Percentiles rank a stretch among this genome's conserved stretches.
Conservation (phyloP, 306 rosid species). For the Malus asiatica region DNA sequence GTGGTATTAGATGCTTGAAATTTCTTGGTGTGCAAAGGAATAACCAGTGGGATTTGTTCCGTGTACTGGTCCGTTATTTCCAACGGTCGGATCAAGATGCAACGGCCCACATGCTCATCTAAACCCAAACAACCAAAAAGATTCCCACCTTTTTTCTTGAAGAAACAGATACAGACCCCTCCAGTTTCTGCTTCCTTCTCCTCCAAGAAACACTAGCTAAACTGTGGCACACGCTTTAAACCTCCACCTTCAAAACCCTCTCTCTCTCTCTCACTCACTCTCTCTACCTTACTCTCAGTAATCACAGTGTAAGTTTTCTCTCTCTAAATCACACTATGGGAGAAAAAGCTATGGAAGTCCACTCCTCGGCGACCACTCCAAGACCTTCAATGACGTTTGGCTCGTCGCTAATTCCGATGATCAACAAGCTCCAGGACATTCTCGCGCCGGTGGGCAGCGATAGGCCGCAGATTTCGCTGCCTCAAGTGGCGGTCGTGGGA, state of each 20-base stretch:
- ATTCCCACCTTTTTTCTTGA: neutral
- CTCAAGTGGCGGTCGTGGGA: conserved; percentile 32
- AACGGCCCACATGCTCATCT: neutral
- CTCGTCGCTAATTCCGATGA: conserved; percentile 21
- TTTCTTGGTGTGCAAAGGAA: no score
- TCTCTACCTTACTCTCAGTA: neutral
- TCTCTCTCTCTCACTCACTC: neutral
- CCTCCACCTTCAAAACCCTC: neutral
- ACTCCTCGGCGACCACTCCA: neutral
- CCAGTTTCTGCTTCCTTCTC: neutral
- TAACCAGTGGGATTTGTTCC: no score
- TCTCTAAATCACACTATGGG: conserved; percentile 7
- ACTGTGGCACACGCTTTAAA: no score
- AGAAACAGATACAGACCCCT: neutral
- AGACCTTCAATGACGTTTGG: conserved; percentile 9
- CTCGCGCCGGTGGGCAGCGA: conserved; percentile 15
- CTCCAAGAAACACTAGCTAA: neutral
- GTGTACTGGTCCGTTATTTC: no score
- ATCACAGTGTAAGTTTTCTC: neutral
- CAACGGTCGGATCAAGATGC: neutral
- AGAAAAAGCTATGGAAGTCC: conserved; percentile 4
- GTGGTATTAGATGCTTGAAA: no score
- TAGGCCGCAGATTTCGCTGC: conserved; percentile 21
- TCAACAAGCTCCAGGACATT: conserved; percentile 31
- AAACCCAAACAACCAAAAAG: neutral